These are phyloP conservation scores for Cryomyces minteri DNA, from an alignment of 495 filamentous ascomycete species.

Conservation along the genomic window DNA sequence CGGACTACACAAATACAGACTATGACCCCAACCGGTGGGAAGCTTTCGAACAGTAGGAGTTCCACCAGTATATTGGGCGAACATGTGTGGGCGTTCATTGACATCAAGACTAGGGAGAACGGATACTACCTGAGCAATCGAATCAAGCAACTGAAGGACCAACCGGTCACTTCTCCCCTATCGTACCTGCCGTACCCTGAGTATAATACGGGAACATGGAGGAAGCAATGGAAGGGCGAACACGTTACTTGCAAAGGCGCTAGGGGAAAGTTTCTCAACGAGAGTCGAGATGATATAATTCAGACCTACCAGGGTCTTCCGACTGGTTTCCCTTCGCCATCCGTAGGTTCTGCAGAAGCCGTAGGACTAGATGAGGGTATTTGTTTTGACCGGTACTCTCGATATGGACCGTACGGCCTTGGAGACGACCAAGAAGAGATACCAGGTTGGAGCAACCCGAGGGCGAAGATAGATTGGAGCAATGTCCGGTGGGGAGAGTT, in stretches of 20 bases:
- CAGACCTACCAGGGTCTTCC: constrained; percentile 24
- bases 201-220: constrained; percentile 30
- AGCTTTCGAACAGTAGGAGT: constrained; percentile 8
- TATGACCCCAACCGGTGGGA: constrained; percentile 25
- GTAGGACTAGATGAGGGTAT: constrained; percentile 26
- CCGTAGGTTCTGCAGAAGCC: constrained; percentile 30
- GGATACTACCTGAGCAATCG: constrained; percentile 7
- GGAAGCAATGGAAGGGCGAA: constrained; percentile 23
- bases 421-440: constrained; percentile 22
- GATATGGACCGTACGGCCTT: constrained; percentile 33
- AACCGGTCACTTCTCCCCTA: background rate
- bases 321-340: constrained; percentile 21
- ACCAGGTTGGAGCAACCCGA: constrained; percentile 7
- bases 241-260: constrained; percentile 30
- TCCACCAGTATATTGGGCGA: background rate
- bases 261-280: constrained; percentile 25
- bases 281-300: constrained; percentile 27
- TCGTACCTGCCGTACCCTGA: constrained; percentile 31
- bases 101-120: constrained; percentile 5
- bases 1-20: constrained; percentile 12
- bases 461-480: constrained; percentile 35
- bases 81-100: constrained; percentile 1
- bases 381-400: constrained; percentile 35
- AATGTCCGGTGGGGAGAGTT: constrained; percentile 51
- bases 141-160: constrained; percentile 4